These are phyloP conservation scores for Cadophora luteo-olivacea DNA, from an alignment of 2,329 filamentous ascomycete genomes.

Conservation along the genomic window DNA sequence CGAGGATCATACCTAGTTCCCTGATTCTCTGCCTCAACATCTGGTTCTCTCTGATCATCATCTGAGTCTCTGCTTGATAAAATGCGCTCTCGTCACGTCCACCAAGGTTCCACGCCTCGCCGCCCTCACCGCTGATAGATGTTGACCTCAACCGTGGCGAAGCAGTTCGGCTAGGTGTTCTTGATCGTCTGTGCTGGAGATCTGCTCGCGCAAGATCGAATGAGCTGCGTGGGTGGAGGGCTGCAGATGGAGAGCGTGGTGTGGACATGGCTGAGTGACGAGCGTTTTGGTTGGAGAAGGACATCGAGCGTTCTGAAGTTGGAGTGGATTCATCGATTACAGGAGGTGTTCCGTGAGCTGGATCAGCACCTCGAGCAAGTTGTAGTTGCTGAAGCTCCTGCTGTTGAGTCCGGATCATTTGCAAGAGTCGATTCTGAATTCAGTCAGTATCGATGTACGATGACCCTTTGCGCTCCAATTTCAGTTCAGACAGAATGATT, in stretches of 20 bases:
- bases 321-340: conserved; percentile 50
- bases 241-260: conserved; percentile 55
- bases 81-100: conserved; percentile 77
- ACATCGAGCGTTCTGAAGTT: conserved; percentile 54
- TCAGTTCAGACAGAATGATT: not conserved
- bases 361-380: conserved; percentile 58
- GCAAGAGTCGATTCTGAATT: conserved; percentile 72
- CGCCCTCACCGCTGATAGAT: conserved; percentile 64
- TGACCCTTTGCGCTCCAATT: not conserved
- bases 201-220: conserved; percentile 64
- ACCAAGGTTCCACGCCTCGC: conserved; percentile 65
- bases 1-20: conserved; percentile 66
- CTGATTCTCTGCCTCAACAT: conserved; percentile 79
- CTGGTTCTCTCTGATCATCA: conserved; percentile 79
- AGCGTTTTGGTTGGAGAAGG: conserved; percentile 48
- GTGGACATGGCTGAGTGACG: conserved; percentile 52
- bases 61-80: conserved; percentile 84
- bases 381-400: conserved; percentile 69
- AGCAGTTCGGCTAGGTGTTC: conserved; percentile 62
- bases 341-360: conserved; percentile 49
- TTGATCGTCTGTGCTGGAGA: conserved; percentile 58
- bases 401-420: conserved; percentile 79
- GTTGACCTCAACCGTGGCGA: conserved; percentile 63
- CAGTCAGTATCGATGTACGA: conserved; percentile 16
- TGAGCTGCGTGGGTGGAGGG: conserved; percentile 58